Evolutionary conservation across 208 protist genomes (phyloP).

Genomic region (Wallacemonas collosoma): DNA sequence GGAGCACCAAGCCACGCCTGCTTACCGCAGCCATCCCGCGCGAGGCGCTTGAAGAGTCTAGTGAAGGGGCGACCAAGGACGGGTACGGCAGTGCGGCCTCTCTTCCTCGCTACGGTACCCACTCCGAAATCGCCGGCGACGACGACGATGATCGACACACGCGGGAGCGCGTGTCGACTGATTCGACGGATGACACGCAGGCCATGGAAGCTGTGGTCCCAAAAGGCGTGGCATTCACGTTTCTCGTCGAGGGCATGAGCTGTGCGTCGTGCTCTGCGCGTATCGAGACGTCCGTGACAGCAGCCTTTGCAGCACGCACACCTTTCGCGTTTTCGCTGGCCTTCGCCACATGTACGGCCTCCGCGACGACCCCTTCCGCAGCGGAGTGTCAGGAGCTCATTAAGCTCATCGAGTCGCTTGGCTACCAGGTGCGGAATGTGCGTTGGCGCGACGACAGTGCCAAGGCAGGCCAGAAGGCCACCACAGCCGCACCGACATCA

Average conservation of each 20-base stretch:
- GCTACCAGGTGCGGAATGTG: conserved; percentile 30
- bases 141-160: too few relatives aligned
- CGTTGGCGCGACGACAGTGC: background rate
- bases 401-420: conserved; percentile 52
- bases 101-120: too few relatives aligned
- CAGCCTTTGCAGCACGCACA: conserved; percentile 11
- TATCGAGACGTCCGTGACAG: conserved; percentile 35
- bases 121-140: too few relatives aligned
- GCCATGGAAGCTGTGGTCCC: too few relatives aligned
- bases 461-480: background rate
- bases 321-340: conserved; percentile 20
- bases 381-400: conserved; percentile 15
- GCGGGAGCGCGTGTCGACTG: too few relatives aligned
- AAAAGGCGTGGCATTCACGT: background rate
- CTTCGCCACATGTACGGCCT: conserved; percentile 33
- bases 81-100: too few relatives aligned
- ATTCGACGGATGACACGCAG: too few relatives aligned
- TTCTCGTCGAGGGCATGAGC: conserved; percentile 65
- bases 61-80: background rate
- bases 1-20: conserved; percentile 15
- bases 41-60: conserved; percentile 21
- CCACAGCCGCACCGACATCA: too few relatives aligned
- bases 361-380: conserved; percentile 1
- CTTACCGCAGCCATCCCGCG: conserved; percentile 12
- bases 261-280: conserved; percentile 63